These are phyloP conservation scores for Myxozyma kluyveri DNA, from an alignment of 805 yeast genomes.

Conservation along the genomic window DNA sequence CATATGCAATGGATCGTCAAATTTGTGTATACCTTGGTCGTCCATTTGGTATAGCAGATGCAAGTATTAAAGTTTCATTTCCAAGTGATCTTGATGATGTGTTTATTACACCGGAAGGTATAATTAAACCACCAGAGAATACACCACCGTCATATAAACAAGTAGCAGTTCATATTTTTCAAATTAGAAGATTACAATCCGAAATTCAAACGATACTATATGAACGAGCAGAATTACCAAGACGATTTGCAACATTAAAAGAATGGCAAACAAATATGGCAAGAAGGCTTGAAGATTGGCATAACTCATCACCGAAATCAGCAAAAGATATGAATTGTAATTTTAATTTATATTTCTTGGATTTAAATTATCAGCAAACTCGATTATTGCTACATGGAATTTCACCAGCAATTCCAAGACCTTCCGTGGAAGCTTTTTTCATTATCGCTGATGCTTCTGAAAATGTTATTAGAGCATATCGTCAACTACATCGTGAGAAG, in stretches of 20 bases:
- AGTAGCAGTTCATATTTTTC: conserved; percentile 65
- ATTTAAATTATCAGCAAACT: conserved; percentile 74
- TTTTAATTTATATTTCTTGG: conserved; percentile 68
- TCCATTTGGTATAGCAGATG: conserved; percentile 87
- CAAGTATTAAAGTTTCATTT: conserved; percentile 64
- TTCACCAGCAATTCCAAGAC: conserved; percentile 62
- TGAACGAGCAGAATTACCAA: conserved; percentile 68
- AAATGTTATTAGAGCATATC: conserved; percentile 63
- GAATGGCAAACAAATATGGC: conserved; percentile 64
- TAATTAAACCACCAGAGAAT: conserved; percentile 29
- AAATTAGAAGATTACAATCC: conserved; percentile 70
- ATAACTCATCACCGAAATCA: conserved; percentile 53
- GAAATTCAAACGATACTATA: conserved; percentile 71
- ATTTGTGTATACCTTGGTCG: conserved; percentile 82
- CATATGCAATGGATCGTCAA: conserved; percentile 81
- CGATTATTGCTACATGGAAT: conserved; percentile 70
- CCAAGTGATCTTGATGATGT: conserved; percentile 78
- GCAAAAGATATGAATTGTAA: conserved; percentile 64
- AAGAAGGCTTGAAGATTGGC: conserved; percentile 62
- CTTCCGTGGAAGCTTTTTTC: conserved; percentile 53
- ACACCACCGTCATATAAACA: conserved; percentile 56
- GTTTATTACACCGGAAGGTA: conserved; percentile 45
- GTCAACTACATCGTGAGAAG: conserved; percentile 53
- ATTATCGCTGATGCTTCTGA: conserved; percentile 62
- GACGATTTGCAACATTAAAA: conserved; percentile 51